Evolutionary conservation across 2,329 filamentous ascomycete species (phyloP), one percentile per base, ranked within the genome.

Genomic region (Hypoxylon sp.): DNA sequence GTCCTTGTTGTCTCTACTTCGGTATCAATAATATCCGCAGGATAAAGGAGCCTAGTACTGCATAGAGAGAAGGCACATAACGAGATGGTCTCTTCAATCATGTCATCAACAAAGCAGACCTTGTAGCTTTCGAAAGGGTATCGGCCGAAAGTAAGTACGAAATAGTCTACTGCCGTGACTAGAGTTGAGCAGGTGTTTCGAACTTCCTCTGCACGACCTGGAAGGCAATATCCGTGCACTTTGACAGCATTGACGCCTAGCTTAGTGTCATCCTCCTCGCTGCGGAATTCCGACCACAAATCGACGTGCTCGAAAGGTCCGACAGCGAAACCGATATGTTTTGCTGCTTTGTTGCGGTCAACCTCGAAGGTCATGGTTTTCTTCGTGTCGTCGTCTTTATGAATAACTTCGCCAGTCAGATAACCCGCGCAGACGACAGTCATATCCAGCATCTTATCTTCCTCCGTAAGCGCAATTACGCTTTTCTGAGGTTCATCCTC

Each of bases 251-350:
- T 97, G 71, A 92, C 89, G 2, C 93, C 93, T 60, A 99, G 88
- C 78, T 94, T 93, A 73, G 97, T 93, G 76, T 98, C 94, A 72
- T 97, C 93, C 73, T 97, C 93, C 69, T 93, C 93, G 50, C 94
- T 93, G 55, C 97, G 90, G 75, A 93, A 97, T 73, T 95, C 92
- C 2, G 93, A 92, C 69, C 85, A 89, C 4, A 99, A 84, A 76
- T 98, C 93, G 58, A 98, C 91, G 73, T 95, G 92, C 79, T 98
- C 94, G 77, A 99, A 99, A 0, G 97, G 96, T 0, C 97, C 96
- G 62, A 98, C 88, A 2, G 94, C 93, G 79, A 99, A 97, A 3
- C 94, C 95, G 70, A 99, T 90, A 77, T 98, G 95, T 69, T 94
- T 92, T 1, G 95, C 91, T 0, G 94, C 90, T 7, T 96, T 89